Conservation (phyloP, 495 filamentous ascomycete species). For the Penicillium macrosclerotiorum region DNA sequence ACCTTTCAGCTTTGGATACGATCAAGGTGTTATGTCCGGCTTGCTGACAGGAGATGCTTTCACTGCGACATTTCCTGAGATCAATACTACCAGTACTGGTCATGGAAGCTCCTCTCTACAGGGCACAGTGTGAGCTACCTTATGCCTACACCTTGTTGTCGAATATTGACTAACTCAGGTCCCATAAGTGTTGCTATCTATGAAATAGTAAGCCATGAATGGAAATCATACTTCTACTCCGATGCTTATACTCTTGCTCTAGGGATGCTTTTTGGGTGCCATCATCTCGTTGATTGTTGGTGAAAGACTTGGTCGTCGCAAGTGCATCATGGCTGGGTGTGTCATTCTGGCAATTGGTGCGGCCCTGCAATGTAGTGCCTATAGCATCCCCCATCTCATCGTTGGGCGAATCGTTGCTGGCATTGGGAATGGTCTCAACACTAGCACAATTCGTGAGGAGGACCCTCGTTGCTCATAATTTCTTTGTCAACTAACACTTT, state of each 20-base stretch:
- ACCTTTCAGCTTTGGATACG: conserved; percentile 37
- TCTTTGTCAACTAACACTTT: not conserved
- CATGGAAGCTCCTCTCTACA: conserved; percentile 35
- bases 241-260: conserved; percentile 19
- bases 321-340: conserved; percentile 51
- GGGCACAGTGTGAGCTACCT: conserved; percentile 31
- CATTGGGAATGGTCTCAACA: conserved; percentile 49
- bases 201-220: conserved; percentile 28
- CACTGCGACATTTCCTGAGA: conserved; percentile 30
- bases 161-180: not conserved
- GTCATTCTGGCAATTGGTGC: conserved; percentile 55
- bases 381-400: conserved; percentile 49
- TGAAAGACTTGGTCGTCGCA: conserved; percentile 53
- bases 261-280: conserved; percentile 59
- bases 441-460: conserved; percentile 45
- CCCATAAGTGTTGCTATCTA: conserved; percentile 32
- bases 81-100: conserved; percentile 29
- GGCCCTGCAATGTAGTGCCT: conserved; percentile 52
- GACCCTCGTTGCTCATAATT: not conserved
- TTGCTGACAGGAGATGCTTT: conserved; percentile 34
- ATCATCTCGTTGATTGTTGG: conserved; percentile 48
- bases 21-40: conserved; percentile 45
- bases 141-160: not conserved
- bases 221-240: not conserved
- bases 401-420: conserved; percentile 49